Evolutionary conservation across 2,329 filamentous ascomycete genomes (phyloP), one percentile per base, ranked within the genome.

Genomic region (Colletotrichum camelliae): DNA sequence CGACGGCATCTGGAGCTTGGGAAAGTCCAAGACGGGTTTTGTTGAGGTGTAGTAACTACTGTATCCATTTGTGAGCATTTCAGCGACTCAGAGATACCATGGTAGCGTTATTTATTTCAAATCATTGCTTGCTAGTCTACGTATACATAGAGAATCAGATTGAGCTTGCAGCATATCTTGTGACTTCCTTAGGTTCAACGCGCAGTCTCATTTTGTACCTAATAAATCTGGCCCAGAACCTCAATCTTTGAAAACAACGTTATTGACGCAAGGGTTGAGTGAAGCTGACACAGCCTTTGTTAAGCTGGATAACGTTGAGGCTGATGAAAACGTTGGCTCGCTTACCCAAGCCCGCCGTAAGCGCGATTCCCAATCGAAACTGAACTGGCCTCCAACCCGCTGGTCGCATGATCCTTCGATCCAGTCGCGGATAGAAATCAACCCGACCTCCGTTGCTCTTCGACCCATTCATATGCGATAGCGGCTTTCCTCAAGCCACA

Each of bases 1-100:
- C 21, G 80, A 81, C 52, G 77, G 52, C 4, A 80, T 81, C 29
- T 82, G 80, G 80, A 79, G 79, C 58, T 31, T 81, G 16, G 80
- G 80, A 33, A 66, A 70, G 27, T 67, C 72, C 8, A 77, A 75
- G 43, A 79, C 66, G 24, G 79, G 79, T 2, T 37, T 39, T 16
- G 60, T 35, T 16, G 33, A 37, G n/a, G 60, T 12, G 18, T 35
- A 35, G 12, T 2, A 5, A 21, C 24, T 24, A 24, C 24, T 24
- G 7, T 6, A 2, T 13, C 16, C 35, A 18, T 37, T 13, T 64
- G 33, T 43, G 18, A 33, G 6, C 31, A 24, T 64, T 64, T 64
- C 21, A 29, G 61, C 21, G 58, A 39, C 24, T 43, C 16, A 7
- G 18, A 35, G 61, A 64, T 64, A 64, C 61, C 61, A 64, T 52